These are phyloP conservation scores for Evernia prunastri DNA, from an alignment of 495 filamentous ascomycete genomes.

Conservation along the genomic window DNA sequence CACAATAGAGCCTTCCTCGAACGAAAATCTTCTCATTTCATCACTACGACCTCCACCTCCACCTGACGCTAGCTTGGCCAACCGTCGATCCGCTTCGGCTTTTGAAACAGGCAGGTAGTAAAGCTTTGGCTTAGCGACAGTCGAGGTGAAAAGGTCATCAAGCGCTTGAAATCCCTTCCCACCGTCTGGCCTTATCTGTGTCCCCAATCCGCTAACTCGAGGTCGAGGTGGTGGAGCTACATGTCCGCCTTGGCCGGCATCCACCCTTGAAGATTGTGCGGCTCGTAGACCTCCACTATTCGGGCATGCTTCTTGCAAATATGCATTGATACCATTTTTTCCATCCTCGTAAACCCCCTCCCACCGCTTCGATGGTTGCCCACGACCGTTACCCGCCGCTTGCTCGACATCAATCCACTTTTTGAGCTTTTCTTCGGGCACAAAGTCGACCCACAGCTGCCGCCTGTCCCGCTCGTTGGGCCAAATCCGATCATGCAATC, in stretches of 20 bases:
- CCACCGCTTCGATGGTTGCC: constrained; percentile 50
- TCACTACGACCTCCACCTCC: constrained; percentile 46
- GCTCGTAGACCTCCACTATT: constrained; percentile 28
- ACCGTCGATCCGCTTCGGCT: constrained; percentile 51
- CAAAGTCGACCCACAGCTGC: constrained; percentile 81
- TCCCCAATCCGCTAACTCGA: constrained; percentile 12
- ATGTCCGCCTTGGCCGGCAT: constrained; percentile 24
- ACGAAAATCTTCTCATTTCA: constrained; percentile 68
- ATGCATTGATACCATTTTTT: constrained; percentile 50
- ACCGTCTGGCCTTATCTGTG: constrained; percentile 10
- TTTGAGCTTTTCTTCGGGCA: constrained; percentile 65
- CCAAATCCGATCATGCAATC: constrained; percentile 74
- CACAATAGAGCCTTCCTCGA: constrained; percentile 65
- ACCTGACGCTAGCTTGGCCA: constrained; percentile 53
- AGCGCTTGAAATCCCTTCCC: constrained; percentile 52
- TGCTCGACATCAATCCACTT: constrained; percentile 72
- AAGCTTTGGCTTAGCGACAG: constrained; percentile 59
- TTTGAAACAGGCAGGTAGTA: constrained; percentile 55
- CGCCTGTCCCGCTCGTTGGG: constrained; percentile 82
- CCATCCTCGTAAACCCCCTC: constrained; percentile 63
- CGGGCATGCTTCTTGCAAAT: constrained; percentile 45
- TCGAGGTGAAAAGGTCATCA: constrained; percentile 58
- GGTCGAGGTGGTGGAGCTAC: constrained; percentile 27
- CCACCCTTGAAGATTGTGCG: constrained; percentile 28
- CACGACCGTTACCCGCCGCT: constrained; percentile 40